Percentiles rank a stretch among this genome's conserved stretches.
These are phyloP conservation scores for Escovopsis sp. DNA, from an alignment of 2,329 filamentous ascomycete genomes.

Conservation along the genomic window DNA sequence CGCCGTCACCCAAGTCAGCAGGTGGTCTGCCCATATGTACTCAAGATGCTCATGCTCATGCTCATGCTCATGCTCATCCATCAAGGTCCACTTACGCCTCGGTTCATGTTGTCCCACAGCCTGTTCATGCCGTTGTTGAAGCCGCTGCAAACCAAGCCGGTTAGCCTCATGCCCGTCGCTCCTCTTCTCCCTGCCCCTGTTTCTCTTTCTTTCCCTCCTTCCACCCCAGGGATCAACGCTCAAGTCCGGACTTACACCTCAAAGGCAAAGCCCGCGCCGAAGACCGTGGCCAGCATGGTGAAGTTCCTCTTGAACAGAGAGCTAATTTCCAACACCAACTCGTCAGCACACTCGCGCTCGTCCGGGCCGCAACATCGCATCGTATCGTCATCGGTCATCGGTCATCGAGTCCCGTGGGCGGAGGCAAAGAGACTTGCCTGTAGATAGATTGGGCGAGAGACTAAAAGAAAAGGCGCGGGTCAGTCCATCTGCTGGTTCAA, in stretches of 20 bases:
- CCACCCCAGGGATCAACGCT: no score
- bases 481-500: conserved; percentile 13
- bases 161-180: conserved; percentile 15
- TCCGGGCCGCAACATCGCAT: neutral
- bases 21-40: conserved; percentile 4
- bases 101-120: conserved; percentile 85
- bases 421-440: conserved; percentile 20
- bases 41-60: no score
- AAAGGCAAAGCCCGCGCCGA: conserved; percentile 75
- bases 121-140: conserved; percentile 73
- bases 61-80: neutral
- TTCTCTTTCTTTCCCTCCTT: conserved; percentile 2
- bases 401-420: neutral
- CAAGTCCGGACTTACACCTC: conserved; percentile 57
- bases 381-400: conserved; percentile 7
- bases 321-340: conserved; percentile 36
- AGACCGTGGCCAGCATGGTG: conserved; percentile 76
- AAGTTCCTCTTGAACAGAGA: conserved; percentile 74
- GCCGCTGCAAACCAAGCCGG: conserved; percentile 38
- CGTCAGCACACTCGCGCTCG: conserved; percentile 13
- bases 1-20: conserved; percentile 12
- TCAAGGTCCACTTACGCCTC: conserved; percentile 53
- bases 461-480: conserved; percentile 20
- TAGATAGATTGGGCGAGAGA: conserved; percentile 24
- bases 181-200: no score